Evolutionary conservation across 768 basidiomycete genomes (phyloP).

Genomic region (Lactarius indigo): DNA sequence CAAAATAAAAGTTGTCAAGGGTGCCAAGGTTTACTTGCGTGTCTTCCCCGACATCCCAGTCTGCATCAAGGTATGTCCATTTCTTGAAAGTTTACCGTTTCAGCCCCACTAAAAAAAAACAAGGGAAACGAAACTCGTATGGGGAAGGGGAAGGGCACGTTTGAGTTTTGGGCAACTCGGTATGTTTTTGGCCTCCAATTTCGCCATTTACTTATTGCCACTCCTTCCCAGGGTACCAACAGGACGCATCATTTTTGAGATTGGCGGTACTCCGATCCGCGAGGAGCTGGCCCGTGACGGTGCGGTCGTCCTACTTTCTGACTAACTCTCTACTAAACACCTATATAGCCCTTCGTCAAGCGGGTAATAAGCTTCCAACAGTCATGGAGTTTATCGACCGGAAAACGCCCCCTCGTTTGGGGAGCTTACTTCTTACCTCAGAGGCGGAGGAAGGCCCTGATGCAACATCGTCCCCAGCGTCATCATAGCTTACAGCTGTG

Average conservation of each 20-base stretch:
- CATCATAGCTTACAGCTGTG: constrained; percentile 8
- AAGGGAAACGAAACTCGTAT: constrained; percentile 98
- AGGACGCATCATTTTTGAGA: constrained; percentile 90
- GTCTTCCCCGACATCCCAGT: constrained; percentile 98
- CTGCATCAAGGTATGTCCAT: constrained; percentile 77
- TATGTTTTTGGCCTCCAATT: constrained; percentile 34
- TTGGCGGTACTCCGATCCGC: constrained; percentile 85
- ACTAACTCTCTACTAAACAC: constrained; percentile 6
- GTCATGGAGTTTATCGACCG: constrained; percentile 81
- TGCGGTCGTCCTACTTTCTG: constrained; percentile 35
- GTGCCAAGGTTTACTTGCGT: constrained; percentile 78
- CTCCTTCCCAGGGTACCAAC: constrained; percentile 62
- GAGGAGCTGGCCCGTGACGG: constrained; percentile 92
- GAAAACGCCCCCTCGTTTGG: constrained; percentile 66
- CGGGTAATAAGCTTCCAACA: constrained; percentile 83
- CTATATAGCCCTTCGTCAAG: constrained; percentile 73
- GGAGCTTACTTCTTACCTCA: constrained; percentile 50
- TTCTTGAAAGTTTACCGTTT: not conserved
- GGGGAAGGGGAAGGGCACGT: constrained; percentile 98
- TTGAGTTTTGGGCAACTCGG: constrained; percentile 97
- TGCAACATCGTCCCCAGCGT: not conserved
- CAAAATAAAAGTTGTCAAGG: constrained; percentile 87
- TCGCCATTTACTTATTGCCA: not conserved
- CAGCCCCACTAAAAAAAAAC: not conserved
- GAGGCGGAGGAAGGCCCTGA: constrained; percentile 2